Conservation (phyloP, 1,139 yeast genomes). For the Meyerozyma sp. region DNA sequence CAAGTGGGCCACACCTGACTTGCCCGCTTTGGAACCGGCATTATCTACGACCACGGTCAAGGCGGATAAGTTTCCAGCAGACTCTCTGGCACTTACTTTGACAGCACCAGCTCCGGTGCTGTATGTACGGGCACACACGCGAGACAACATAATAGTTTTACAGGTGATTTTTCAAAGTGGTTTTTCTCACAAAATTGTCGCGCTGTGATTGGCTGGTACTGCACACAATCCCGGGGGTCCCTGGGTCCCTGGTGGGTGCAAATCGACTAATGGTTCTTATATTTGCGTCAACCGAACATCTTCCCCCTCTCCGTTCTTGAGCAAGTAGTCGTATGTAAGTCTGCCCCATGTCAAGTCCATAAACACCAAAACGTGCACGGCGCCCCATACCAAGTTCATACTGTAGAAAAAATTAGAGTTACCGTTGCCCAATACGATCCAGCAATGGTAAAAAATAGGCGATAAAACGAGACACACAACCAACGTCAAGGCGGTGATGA, state of each 20-base stretch:
- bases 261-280: slow-evolving; percentile 8
- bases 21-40: slow-evolving; percentile 81
- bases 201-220: slow-evolving; percentile 12
- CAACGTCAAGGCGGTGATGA: slow-evolving; percentile 34
- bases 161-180: slow-evolving; percentile 3
- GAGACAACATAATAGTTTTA: slow-evolving; percentile 31
- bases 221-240: neutral
- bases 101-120: slow-evolving; percentile 38
- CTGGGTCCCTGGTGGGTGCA: neutral
- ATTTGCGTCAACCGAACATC: slow-evolving; percentile 33
- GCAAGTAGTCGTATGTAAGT: slow-evolving; percentile 65
- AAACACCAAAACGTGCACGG: slow-evolving; percentile 63
- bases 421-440: slow-evolving; percentile 94
- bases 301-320: slow-evolving; percentile 23
- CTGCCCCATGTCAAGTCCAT: slow-evolving; percentile 84
- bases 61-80: slow-evolving; percentile 60
- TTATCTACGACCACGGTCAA: slow-evolving; percentile 67
- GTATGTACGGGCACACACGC: slow-evolving; percentile 43
- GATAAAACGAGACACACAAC: slow-evolving; percentile 46
- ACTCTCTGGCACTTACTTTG: slow-evolving; percentile 42
- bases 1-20: slow-evolving; percentile 83
- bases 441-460: slow-evolving; percentile 87
- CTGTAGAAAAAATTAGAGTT: slow-evolving; percentile 96
- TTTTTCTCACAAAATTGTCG: slow-evolving; percentile 8
- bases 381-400: slow-evolving; percentile 75